Evolutionary conservation across 345 rosid species (phyloP), one percentile per base, ranked within the genome.

Genomic region (Citrus mangshanensis): DNA sequence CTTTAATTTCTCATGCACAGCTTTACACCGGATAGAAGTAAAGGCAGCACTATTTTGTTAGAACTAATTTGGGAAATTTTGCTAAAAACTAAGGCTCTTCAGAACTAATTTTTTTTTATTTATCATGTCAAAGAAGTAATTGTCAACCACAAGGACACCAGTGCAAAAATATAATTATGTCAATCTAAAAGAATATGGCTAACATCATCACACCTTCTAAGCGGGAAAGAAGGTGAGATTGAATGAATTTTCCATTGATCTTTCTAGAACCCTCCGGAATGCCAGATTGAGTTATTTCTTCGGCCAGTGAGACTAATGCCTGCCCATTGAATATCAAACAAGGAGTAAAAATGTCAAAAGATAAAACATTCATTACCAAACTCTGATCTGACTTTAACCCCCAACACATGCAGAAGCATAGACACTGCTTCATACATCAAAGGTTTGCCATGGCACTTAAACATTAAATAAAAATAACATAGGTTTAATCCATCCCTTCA

Each of bases 241-340:
- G 98, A 78, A 95, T 86, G 86, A 91, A 92, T 78, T 89, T 95
- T 59, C 98, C 98, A 68, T 91, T 89, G 68, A 95, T 92, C 84
- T 92, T 92, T 84, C 98, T 93, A 49, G 95, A 85, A 74, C 94
- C 92, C 84, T 79, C 80, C n/a, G 94, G 91, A 75, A 91, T 90
- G 70, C 86, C 84, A 38, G 80, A 82, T 79, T 87, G 86, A 70
- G 94, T 89, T 79, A 95, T 85, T 89, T 95, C 98, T 80, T 91
- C 93, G 2, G 94, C 93, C 75, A 93, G 74, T 49, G 75, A 63
- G 32, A 91, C 91, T 74, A 93, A 77, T 38, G 92, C 89, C 97
- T 93, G 90, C 37, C 75, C n/a, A 82, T 30, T 51, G 59, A 69
- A 66, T 55, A 60, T 49, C 7, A 40, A 40, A 68, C 13, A 58